Percentiles rank a stretch among this genome's conserved stretches.
Conservation (phyloP, 192 early-diverging fungal genomes). For the Umbelopsis sp. region DNA sequence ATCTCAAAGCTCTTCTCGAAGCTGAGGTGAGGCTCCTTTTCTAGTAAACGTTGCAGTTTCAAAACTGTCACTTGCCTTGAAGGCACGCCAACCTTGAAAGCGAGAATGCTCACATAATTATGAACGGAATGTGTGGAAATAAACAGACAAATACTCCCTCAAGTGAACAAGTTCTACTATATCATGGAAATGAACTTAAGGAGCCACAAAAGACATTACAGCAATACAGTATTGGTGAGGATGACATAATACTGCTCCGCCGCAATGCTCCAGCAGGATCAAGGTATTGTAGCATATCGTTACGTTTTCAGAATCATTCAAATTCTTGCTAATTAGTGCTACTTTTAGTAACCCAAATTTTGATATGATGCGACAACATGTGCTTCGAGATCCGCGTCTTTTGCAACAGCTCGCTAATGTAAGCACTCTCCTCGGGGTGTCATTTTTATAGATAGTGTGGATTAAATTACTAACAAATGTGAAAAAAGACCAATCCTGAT, state of each 20-base stretch:
- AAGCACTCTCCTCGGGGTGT: constrained; percentile 24
- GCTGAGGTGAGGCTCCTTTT: constrained; percentile 59
- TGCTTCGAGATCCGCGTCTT: constrained; percentile 62
- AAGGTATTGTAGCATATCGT: not conserved
- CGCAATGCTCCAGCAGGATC: constrained; percentile 26
- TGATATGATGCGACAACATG: constrained; percentile 60
- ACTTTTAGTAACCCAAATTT: constrained; percentile 27
- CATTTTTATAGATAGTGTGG: not conserved
- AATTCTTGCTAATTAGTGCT: not conserved
- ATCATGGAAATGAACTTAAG: constrained; percentile 66
- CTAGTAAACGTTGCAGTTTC: no score
- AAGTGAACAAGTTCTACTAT: constrained; percentile 62
- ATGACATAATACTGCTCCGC: constrained; percentile 75
- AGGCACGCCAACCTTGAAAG: no score
- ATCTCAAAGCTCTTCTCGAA: constrained; percentile 85
- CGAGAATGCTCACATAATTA: no score
- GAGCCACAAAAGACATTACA: constrained; percentile 66
- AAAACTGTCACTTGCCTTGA: no score
- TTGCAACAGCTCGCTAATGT: constrained; percentile 61
- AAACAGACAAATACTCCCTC: constrained; percentile 65
- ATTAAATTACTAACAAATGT: not conserved
- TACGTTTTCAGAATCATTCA: no score
- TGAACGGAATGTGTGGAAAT: no score
- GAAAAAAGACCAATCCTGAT: constrained; percentile 59
- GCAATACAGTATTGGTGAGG: constrained; percentile 65